Evolutionary conservation across 2,329 filamentous ascomycete species (phyloP).

Genomic region (Hymenoscyphus fructigenus): DNA sequence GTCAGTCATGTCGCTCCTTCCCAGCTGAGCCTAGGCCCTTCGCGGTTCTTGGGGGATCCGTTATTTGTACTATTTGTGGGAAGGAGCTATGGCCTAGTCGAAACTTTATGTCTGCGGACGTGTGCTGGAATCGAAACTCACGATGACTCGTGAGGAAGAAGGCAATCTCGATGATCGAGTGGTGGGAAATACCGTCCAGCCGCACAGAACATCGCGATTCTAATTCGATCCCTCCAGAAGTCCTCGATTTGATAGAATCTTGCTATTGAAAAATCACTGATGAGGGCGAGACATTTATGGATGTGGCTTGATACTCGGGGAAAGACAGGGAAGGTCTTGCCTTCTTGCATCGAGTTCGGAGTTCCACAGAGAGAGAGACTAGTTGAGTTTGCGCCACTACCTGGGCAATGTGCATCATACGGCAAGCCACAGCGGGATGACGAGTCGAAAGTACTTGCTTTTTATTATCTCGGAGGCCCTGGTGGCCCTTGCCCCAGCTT

Average conservation of each 20-base stretch:
- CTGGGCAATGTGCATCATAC: constrained; percentile 10
- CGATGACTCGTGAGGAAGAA: not conserved
- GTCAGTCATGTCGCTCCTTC: not conserved
- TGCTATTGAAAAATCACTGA: no score
- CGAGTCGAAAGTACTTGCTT: constrained; percentile 5
- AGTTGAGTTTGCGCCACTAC: not conserved
- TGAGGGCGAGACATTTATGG: not conserved
- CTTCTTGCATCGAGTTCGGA: not conserved
- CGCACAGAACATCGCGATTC: no score
- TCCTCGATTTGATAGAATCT: no score
- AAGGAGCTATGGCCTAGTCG: not conserved
- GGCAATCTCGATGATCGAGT: no score
- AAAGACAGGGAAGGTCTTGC: not conserved
- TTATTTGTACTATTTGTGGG: not conserved
- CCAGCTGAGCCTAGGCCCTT: not conserved
- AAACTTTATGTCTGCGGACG: not conserved
- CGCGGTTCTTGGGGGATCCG: not conserved
- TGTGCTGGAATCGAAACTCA: not conserved
- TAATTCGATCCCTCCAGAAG: no score
- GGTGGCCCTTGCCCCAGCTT: not conserved
- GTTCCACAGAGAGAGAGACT: not conserved
- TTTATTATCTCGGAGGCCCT: not conserved
- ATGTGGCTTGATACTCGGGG: not conserved
- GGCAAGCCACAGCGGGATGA: constrained; percentile 12
- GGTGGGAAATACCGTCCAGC: no score